Base-by-base conservation (phyloP, 345 rosid species). In the Eucalyptus marginata region DNA sequence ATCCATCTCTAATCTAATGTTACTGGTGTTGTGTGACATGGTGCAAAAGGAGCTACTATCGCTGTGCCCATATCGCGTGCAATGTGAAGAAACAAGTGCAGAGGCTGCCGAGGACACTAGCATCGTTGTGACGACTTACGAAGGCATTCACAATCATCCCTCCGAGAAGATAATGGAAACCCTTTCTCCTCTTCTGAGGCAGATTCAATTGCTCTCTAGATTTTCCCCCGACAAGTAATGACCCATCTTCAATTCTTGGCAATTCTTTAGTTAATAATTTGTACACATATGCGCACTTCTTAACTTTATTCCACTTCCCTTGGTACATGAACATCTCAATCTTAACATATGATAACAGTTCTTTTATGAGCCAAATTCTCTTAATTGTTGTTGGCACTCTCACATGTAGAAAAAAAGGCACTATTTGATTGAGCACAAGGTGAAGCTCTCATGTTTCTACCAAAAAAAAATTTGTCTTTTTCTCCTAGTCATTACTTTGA, bases 61-160 rank as follows among this genome's bases (percentile, higher is more conserved):
- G 90, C 8, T 92, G 93, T 87, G 89, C 90, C 18, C 92, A 92
- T 24, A 89, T 87, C 59, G 81, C 91, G 24, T 92, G 93, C 91
- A 87, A 62, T 44, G 93, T 92, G 86, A 92, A 92, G 92, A 92
- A 92, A 56, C 92, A 92, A 84, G 92, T 92, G 47, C 93, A 92
- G 25, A 76, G 93, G 88, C 43, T 92, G 87, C 92, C 9, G 91
- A 90, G 68, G 92, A 90, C 90, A 80, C 91, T n/a, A 86, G 91
- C 89, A 87, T 90, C 27, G 92, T 92, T 7, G 91, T 90, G 62
- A 92, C 93, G 6, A 92, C 93, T 9, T 92, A 92, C 68, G 93
- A 92, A 52, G 92, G 92, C 7, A 88, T 89, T 11, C 93, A 91
- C 66, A 90, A 89, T 29, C 93, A 92, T 66, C 92, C 91, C 29